Percentiles rank a stretch among this genome's conserved stretches.
phyloP scores from a whole-genome alignment of 768 basidiomycete genomes.

The Mycena crocata region DNA sequence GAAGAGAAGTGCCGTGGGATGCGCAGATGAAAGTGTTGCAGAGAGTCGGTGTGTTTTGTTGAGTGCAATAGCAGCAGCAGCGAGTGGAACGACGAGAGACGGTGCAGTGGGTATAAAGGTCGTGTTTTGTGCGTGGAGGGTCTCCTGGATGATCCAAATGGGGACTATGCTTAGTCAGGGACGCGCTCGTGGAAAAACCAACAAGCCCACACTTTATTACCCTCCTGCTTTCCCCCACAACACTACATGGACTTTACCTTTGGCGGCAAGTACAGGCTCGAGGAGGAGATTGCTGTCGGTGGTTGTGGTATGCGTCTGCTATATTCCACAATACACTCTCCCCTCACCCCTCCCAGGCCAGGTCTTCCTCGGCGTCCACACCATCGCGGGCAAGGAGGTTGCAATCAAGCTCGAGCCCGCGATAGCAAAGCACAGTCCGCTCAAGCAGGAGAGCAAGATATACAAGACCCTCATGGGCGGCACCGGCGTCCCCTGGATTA shows the following conservation, averaged over 20 bases:
- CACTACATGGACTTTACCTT: conserved; percentile 57
- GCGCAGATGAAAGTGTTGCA: no score
- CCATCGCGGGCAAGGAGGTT: conserved; percentile 84
- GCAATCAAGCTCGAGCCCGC: conserved; percentile 87
- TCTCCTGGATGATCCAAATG: no score
- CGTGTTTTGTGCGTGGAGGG: no score
- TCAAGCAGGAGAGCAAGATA: conserved; percentile 91
- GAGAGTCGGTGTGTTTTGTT: no score
- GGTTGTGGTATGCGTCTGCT: conserved; percentile 70
- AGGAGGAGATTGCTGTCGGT: conserved; percentile 84
- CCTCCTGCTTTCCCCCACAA: conserved; percentile 7
- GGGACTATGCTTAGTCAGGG: no score
- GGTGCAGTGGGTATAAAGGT: no score
- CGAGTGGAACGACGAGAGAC: no score
- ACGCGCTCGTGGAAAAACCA: no score
- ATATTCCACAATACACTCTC: conserved; percentile 3
- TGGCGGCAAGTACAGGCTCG: conserved; percentile 82
- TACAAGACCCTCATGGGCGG: conserved; percentile 93
- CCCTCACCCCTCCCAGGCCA: conserved; percentile 60
- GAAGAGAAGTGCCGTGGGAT: no score
- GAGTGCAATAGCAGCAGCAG: no score
- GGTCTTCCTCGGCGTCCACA: conserved; percentile 83
- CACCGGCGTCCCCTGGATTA: conserved; percentile 90
- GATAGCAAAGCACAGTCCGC: conserved; percentile 66
- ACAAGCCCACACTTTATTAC: conserved; percentile 16